Conservation (phyloP, 2,329 filamentous ascomycete genomes). For the Fusarium humuli region DNA sequence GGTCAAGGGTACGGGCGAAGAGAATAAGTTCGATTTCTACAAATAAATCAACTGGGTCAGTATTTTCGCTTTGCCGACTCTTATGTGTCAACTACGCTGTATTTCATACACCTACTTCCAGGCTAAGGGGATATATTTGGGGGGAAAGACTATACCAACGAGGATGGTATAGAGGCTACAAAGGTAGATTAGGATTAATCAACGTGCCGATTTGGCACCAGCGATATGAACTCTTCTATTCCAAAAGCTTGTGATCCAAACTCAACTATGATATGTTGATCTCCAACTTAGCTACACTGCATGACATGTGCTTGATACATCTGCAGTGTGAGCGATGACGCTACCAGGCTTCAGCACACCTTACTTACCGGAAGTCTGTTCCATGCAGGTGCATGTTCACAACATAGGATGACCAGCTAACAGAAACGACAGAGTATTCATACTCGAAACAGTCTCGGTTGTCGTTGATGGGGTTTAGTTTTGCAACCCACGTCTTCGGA, state of each 20-base stretch:
- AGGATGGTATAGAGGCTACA: slow-evolving; percentile 11
- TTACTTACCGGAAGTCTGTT: neutral
- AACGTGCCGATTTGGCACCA: slow-evolving; percentile 17
- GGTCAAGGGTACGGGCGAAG: slow-evolving; percentile 80
- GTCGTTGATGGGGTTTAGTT: neutral
- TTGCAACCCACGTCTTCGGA: neutral
- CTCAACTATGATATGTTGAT: neutral
- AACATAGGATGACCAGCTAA: neutral
- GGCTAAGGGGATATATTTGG: slow-evolving; percentile 16
- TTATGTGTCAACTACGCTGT: slow-evolving; percentile 39
- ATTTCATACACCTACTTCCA: slow-evolving; percentile 36
- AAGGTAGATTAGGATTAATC: slow-evolving; percentile 39
- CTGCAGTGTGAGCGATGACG: neutral
- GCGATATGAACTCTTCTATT: slow-evolving; percentile 6
- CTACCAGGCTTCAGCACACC: neutral
- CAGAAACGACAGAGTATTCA: neutral
- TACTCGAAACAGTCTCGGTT: neutral
- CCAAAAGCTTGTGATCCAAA: slow-evolving; percentile 6
- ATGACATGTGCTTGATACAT: neutral
- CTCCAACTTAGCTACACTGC: neutral
- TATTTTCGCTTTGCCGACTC: slow-evolving; percentile 15
- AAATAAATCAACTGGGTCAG: slow-evolving; percentile 63
- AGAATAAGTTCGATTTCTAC: slow-evolving; percentile 91
- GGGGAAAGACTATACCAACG: slow-evolving; percentile 27
- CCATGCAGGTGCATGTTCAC: neutral